These are phyloP conservation scores for Trichoderma asperelloides DNA, from an alignment of 495 filamentous ascomycete species.

Conservation along the genomic window DNA sequence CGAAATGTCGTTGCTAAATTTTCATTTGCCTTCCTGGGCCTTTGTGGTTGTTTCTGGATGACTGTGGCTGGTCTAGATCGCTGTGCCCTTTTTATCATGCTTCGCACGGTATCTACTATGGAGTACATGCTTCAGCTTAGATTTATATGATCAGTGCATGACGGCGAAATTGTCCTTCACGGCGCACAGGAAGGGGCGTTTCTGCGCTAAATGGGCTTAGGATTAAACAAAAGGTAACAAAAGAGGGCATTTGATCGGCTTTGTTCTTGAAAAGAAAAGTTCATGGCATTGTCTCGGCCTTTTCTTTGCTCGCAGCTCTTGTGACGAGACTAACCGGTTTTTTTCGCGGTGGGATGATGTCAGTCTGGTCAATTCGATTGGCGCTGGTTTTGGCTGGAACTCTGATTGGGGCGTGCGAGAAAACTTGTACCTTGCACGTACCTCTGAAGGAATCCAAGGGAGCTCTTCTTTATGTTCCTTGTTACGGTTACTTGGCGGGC, in stretches of 20 bases:
- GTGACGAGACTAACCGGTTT: neutral
- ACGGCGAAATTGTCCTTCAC: too few species aligned
- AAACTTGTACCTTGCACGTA: too few species aligned
- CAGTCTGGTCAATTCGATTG: neutral
- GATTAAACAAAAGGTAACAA: neutral
- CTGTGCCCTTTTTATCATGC: neutral
- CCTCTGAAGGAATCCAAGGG: too few species aligned
- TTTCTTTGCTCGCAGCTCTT: neutral
- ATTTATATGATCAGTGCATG: too few species aligned
- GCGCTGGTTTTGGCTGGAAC: neutral
- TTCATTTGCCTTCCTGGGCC: neutral
- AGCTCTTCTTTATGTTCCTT: too few species aligned
- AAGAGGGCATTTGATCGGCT: neutral
- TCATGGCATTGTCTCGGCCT: neutral
- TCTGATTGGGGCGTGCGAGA: neutral
- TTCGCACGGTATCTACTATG: neutral
- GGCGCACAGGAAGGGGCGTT: too few species aligned
- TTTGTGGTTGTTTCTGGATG: neutral
- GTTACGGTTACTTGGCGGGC: too few species aligned
- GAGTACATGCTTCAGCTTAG: too few species aligned
- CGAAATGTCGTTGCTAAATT: neutral
- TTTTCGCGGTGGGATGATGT: neutral
- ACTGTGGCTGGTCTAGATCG: neutral
- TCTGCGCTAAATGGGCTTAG: too few species aligned
- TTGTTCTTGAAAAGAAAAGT: neutral